Evolutionary conservation across 2,329 filamentous ascomycete species (phyloP), one percentile per base, ranked within the genome.

Genomic region (Zalaria obscura): DNA sequence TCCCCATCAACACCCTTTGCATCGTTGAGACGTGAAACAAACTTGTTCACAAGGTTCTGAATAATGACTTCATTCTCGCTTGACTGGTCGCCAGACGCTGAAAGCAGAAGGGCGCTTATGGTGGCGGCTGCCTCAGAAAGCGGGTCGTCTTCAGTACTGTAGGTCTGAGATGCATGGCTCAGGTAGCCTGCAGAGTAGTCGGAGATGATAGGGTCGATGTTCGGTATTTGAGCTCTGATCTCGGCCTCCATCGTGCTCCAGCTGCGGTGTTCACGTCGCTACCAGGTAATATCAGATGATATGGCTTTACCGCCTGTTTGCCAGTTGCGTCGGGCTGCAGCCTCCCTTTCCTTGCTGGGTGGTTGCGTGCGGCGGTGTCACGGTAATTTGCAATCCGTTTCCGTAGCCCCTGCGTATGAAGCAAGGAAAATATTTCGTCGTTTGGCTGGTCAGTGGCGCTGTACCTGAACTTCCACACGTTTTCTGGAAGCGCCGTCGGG

Each of bases 81-180:
- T 38, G 80, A 82, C 40, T 82, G 72, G 52, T 89, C 77, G 38
- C 89, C 91, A 3, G 89, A 93, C n/a, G 91, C 91, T 35, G 91
- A 96, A 41, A 95, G 64, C 35, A 98, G 75, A 47, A 98, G 73
- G 53, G 89, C 83, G n/a, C 83, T 87, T 50, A 98, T 80, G 44
- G 83, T 74, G 32, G 77, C 71, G 38, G 87, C 86, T 39, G 91
- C 91, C 60, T 96, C 88, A 46, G 76, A 73, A 45, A 98, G 69
- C 7, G 88, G 88, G 48, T 93, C 86, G 40, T 66, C 65, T 48
- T 93, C 87, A 40, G 79, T 76, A 46, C 78, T 71, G 70, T 83
- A 93, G 40, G 83, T 72, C 50, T 80, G 88, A 38, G 88, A 91
- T 38, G 91, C 91, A 70, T 98, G 89, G 55, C 79, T 87, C 52